Evolutionary conservation across 2,329 filamentous ascomycete species (phyloP).

Genomic region (Phoma sp.): DNA sequence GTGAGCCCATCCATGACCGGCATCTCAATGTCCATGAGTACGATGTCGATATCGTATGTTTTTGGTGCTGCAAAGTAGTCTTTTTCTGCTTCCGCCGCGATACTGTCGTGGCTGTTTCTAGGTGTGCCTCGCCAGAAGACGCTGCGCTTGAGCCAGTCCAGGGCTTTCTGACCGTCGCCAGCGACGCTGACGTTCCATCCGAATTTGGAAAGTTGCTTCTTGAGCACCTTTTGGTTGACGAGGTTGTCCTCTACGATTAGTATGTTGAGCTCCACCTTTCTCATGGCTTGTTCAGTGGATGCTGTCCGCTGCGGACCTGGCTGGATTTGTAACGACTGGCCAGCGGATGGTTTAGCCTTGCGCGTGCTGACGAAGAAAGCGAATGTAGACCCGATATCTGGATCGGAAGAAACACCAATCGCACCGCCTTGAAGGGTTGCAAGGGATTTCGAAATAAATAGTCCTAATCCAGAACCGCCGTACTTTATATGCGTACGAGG

Average conservation of each 20-base stretch:
- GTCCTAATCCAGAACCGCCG: slow-evolving; percentile 52
- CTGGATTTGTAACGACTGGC: slow-evolving; percentile 10
- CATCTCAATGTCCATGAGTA: slow-evolving; percentile 48
- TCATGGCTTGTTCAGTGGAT: slow-evolving; percentile 34
- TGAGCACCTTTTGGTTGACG: slow-evolving; percentile 52
- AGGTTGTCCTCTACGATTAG: slow-evolving; percentile 51
- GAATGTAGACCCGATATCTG: slow-evolving; percentile 48
- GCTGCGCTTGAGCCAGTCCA: slow-evolving; percentile 45
- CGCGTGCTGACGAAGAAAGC: slow-evolving; percentile 51
- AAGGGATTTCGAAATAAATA: slow-evolving; percentile 52
- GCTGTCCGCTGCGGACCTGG: slow-evolving; percentile 16
- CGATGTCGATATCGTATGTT: slow-evolving; percentile 30
- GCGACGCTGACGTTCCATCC: slow-evolving; percentile 49
- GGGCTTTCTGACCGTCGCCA: slow-evolving; percentile 49
- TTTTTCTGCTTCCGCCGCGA: not conserved
- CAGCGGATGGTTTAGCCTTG: slow-evolving; percentile 21
- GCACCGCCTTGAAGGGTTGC: slow-evolving; percentile 48
- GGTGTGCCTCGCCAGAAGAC: slow-evolving; percentile 30
- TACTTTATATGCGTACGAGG: slow-evolving; percentile 48
- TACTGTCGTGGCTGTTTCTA: not conserved
- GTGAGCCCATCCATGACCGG: slow-evolving; percentile 45
- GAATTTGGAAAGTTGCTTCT: slow-evolving; percentile 48
- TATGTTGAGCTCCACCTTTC: slow-evolving; percentile 28
- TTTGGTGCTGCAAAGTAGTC: not conserved
- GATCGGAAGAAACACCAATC: slow-evolving; percentile 51